Evolutionary conservation across 345 rosid genomes (phyloP).

Genomic region (Rhizophora apiculata): DNA sequence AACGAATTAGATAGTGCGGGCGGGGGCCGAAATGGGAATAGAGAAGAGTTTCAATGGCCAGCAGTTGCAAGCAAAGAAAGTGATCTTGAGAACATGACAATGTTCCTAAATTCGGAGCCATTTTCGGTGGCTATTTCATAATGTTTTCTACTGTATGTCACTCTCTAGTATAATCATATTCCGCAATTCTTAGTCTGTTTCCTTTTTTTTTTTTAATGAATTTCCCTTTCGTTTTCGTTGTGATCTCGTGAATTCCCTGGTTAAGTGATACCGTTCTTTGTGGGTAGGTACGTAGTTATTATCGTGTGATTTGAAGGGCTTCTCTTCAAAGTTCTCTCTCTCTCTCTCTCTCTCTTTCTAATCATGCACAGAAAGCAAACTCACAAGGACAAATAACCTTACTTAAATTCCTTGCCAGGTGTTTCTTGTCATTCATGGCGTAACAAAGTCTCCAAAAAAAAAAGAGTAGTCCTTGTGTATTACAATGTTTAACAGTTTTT

Average conservation of each 20-base stretch:
- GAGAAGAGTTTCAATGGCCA: conserved; percentile 33
- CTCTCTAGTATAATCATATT: conserved; percentile 8
- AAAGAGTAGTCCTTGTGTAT: too few species aligned
- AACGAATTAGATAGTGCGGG: conserved; percentile 19
- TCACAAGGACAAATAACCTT: not conserved
- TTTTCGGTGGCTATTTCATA: conserved; percentile 60
- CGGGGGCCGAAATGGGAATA: conserved; percentile 26
- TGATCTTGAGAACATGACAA: conserved; percentile 35
- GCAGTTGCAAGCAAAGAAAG: conserved; percentile 47
- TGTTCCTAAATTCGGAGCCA: conserved; percentile 49
- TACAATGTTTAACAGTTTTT: too few species aligned
- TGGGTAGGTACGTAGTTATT: not conserved
- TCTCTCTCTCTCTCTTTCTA: not conserved
- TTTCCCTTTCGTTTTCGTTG: not conserved
- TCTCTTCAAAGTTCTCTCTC: not conserved
- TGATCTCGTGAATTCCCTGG: not conserved
- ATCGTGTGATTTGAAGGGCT: conserved; percentile 9
- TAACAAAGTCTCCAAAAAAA: not conserved
- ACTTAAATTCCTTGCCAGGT: too few species aligned
- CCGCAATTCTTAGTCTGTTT: not conserved
- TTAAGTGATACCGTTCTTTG: not conserved
- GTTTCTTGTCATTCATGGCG: not conserved
- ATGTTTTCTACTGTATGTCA: conserved; percentile 31
- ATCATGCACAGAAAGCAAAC: not conserved
- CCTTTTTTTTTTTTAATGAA: not conserved